Evolutionary conservation across 495 filamentous ascomycete genomes (phyloP), one percentile per base, ranked within the genome.

Genomic region (Bombardia bombarda): DNA sequence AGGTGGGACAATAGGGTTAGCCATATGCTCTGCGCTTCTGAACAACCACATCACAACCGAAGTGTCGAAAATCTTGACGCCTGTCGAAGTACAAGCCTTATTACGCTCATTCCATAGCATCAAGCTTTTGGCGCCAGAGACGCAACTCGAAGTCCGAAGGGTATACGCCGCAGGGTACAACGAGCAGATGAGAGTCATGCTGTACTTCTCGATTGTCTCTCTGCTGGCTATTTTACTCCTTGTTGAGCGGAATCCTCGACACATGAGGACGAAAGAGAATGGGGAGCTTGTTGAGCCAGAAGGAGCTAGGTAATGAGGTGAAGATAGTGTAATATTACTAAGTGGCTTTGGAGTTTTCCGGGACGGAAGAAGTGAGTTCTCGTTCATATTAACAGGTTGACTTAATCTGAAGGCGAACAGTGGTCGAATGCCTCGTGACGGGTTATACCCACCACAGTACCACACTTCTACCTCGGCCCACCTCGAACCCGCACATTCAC

Each of bases 1-100:
- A 1, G 70, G 73, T 8, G 73, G 73, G 14, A 68, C 62, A 8
- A 66, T 77, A 32, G 68, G 62, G 5, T 54, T 77, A 2, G 51
- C 51, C 0, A 30, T 54, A 1, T 54, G 43, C 22, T 50, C 46
- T 5, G 45, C 46, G 4, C 2, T 53, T 0, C 14, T 34, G 9
- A 34, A 34, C 32, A 34, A 34, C 13, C 47, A 38, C 22, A 19
- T 49, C 7, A 22, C 32, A 6, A 22, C 20, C 1, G 28, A 34
- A 6, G 43, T 30, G 4, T 26, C 32, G 16, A 13, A 7, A 5
- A 23, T 46, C 33, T 12, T 47, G 14, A 43, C n/a, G 13, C 16
- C 19, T 3, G 8, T 18, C 5, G 35, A 45, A n/a, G 19, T 31
- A 12, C 28, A 13, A 5, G 42, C 38, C 3, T 16, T 50, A 16